phyloP scores from a whole-genome alignment of 1,139 yeast species.

The Geotrichum macrosporum region DNA sequence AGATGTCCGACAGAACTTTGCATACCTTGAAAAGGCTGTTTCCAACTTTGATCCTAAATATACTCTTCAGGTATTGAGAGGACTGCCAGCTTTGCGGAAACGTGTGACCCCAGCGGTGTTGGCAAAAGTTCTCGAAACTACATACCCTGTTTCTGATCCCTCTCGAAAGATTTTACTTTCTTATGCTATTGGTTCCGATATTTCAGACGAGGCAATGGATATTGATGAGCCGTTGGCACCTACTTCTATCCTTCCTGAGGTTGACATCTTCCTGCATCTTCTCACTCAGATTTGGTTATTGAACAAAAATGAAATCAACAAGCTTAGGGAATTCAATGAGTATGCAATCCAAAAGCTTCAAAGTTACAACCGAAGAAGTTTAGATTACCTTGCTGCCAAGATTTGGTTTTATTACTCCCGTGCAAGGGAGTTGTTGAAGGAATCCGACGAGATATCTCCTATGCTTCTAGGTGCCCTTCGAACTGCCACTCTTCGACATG shows the following conservation, averaged over 20 bases:
- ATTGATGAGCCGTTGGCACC: conserved; percentile 31
- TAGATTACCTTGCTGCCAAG: conserved; percentile 85
- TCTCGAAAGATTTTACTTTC: conserved; percentile 46
- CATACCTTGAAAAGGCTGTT: conserved; percentile 64
- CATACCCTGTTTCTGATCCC: conserved; percentile 49
- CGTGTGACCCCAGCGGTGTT: conserved; percentile 54
- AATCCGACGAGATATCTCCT: conserved; percentile 60
- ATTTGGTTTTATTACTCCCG: conserved; percentile 89
- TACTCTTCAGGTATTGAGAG: conserved; percentile 79
- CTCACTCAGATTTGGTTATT: conserved; percentile 71
- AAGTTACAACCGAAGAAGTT: conserved; percentile 69
- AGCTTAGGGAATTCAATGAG: conserved; percentile 33
- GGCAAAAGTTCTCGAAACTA: conserved; percentile 48
- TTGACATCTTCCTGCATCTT: conserved; percentile 75
- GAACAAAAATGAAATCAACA: conserved; percentile 48
- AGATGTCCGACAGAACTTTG: conserved; percentile 53
- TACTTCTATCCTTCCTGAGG: conserved; percentile 57
- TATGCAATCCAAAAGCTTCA: conserved; percentile 55
- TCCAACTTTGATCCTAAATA: conserved; percentile 79
- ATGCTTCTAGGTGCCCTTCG: conserved; percentile 68
- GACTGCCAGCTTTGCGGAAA: conserved; percentile 70
- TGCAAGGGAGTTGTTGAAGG: conserved; percentile 61
- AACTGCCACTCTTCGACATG: conserved; percentile 89
- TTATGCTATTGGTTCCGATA: conserved; percentile 27
- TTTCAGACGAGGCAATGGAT: conserved; percentile 28